Conservation (phyloP, 2,329 filamentous ascomycete species). For the Venturia pyrina region DNA sequence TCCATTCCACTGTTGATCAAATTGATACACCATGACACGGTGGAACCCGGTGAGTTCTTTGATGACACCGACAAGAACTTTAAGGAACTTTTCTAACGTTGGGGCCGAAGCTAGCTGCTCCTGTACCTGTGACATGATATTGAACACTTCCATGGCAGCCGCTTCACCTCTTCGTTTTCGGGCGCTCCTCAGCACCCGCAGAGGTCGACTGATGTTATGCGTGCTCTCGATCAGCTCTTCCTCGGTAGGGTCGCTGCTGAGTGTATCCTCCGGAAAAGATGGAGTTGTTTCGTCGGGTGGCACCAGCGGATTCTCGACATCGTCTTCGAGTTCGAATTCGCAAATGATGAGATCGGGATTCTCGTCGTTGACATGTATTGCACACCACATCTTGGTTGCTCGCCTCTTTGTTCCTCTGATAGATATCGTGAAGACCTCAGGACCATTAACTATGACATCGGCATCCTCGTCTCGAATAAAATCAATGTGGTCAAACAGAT, state of each 20-base stretch:
- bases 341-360: constrained; percentile 68
- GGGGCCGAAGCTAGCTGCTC: constrained; percentile 69
- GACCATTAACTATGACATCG: constrained; percentile 64
- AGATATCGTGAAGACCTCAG: constrained; percentile 75
- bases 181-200: constrained; percentile 67
- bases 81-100: constrained; percentile 62
- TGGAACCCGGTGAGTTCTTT: constrained; percentile 89
- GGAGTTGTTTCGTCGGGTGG: constrained; percentile 48
- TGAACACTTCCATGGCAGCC: constrained; percentile 80
- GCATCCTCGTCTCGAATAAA: constrained; percentile 77
- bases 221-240: constrained; percentile 71
- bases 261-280: constrained; percentile 60
- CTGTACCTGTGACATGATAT: constrained; percentile 85
- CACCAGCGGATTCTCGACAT: constrained; percentile 56
- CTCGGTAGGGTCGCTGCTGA: constrained; percentile 60
- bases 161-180: constrained; percentile 68
- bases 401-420: constrained; percentile 49
- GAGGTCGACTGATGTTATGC: constrained; percentile 60
- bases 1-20: constrained; percentile 73
- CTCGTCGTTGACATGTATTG: constrained; percentile 62
- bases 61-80: constrained; percentile 72
- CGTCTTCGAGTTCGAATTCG: constrained; percentile 82
- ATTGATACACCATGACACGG: constrained; percentile 88
- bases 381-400: constrained; percentile 71
- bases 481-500: constrained; percentile 75